These are phyloP conservation scores for Capsicum baccatum DNA, from an alignment of 257 asterid species.

Conservation along the genomic window DNA sequence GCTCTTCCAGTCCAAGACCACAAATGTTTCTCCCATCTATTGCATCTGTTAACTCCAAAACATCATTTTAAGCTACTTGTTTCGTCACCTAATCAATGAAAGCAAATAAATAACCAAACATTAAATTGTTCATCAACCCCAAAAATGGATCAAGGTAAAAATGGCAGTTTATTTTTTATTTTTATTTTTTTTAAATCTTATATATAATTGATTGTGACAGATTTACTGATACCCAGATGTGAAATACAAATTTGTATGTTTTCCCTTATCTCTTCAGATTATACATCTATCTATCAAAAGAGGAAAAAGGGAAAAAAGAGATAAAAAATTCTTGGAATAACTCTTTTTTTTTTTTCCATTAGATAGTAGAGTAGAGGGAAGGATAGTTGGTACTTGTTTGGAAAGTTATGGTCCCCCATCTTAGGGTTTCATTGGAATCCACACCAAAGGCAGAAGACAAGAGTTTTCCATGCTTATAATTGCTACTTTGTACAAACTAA, in stretches of 20 bases:
- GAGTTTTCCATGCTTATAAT: conserved; percentile 17
- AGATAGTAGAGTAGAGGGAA: conserved; percentile 12
- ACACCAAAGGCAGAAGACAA: conserved; percentile 36
- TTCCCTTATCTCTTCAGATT: not conserved
- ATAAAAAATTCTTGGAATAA: conserved; percentile 21
- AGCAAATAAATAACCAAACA: conserved; percentile 22
- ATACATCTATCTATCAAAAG: conserved; percentile 1
- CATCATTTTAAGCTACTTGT: conserved; percentile 27
- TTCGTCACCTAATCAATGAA: conserved; percentile 25
- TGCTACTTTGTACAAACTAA: not conserved
- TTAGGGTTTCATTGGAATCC: conserved; percentile 47
- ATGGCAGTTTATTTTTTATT: not conserved
- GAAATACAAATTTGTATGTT: not conserved
- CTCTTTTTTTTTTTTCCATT: not conserved
- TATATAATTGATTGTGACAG: not conserved
- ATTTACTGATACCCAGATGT: not conserved
- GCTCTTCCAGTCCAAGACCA: conserved; percentile 24
- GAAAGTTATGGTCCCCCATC: conserved; percentile 53
- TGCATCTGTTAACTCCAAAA: conserved; percentile 3
- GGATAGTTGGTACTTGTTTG: conserved; percentile 32
- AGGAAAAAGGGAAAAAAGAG: not conserved
- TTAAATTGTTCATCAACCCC: conserved; percentile 16
- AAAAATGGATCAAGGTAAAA: not conserved
- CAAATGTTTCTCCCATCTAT: conserved; percentile 22
- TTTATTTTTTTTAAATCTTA: too few species aligned